phyloP scores from a whole-genome alignment of 305 asterid species.

The Ruellia speciosa region DNA sequence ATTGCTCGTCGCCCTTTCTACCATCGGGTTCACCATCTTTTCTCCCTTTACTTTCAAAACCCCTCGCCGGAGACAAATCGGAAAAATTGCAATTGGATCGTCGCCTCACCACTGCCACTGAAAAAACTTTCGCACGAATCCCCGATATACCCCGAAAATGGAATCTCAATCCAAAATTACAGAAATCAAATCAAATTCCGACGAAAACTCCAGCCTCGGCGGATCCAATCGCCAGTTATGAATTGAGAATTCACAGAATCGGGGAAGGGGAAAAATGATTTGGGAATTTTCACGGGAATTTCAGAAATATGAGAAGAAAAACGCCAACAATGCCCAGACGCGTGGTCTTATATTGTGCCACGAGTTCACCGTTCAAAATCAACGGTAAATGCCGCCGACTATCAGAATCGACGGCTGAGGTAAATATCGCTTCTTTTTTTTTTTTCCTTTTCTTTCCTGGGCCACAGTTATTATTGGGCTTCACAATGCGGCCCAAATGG shows the following conservation, averaged over 20 bases:
- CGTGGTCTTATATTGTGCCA: slow-evolving; percentile 7
- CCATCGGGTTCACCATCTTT: slow-evolving; percentile 63
- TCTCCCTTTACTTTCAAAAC: slow-evolving; percentile 6
- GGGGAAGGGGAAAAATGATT: not conserved
- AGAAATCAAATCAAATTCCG: not conserved
- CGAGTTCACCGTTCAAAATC: slow-evolving; percentile 7
- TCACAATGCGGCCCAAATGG: not conserved
- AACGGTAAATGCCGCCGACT: slow-evolving; percentile 12
- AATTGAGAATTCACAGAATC: slow-evolving; percentile 3
- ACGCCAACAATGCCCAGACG: not conserved
- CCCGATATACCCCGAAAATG: not conserved
- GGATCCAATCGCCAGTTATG: not conserved
- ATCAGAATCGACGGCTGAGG: not conserved
- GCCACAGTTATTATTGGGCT: not conserved
- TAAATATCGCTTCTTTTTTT: slow-evolving; percentile 4
- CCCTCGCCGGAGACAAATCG: slow-evolving; percentile 15
- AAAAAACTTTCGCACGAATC: not conserved
- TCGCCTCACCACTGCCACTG: slow-evolving; percentile 9
- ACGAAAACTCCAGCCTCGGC: slow-evolving; percentile 2
- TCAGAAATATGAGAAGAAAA: not conserved
- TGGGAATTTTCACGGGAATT: not conserved
- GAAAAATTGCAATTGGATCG: slow-evolving; percentile 13
- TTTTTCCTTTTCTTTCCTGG: no score
- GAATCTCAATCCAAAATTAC: slow-evolving; percentile 6
- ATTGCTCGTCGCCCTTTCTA: slow-evolving; percentile 70